phyloP scores from a whole-genome alignment of 2,329 filamentous ascomycete species.

The Hypocreales sp. region DNA sequence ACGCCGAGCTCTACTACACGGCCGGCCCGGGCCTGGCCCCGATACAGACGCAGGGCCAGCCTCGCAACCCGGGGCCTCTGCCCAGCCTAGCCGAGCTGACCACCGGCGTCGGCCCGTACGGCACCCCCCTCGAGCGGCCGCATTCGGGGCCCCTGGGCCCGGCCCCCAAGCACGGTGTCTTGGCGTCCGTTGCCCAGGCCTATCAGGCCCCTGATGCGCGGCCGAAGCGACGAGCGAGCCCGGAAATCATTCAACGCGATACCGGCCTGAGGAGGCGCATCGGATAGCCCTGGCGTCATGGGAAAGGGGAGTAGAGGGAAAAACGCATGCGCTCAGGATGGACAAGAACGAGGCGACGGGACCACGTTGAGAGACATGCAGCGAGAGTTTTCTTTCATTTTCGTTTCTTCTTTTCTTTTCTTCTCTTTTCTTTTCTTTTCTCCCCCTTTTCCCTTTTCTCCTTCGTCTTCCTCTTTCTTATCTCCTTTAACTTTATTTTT shows the following conservation, averaged over 20 bases:
- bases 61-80: slow-evolving; percentile 29
- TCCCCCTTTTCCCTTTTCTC: no score
- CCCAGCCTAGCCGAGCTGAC: slow-evolving; percentile 48
- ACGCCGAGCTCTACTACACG: slow-evolving; percentile 15
- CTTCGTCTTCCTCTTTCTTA: background rate
- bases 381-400: no score
- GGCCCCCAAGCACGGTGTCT: slow-evolving; percentile 20
- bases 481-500: no score
- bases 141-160: slow-evolving; percentile 11
- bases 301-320: background rate
- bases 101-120: slow-evolving; percentile 46
- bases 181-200: slow-evolving; percentile 16
- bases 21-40: slow-evolving; percentile 31
- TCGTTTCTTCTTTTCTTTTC: background rate
- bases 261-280: slow-evolving; percentile 25
- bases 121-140: slow-evolving; percentile 26
- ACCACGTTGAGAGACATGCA: no score
- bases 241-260: slow-evolving; percentile 27
- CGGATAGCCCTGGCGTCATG: slow-evolving; percentile 9
- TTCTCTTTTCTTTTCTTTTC: background rate
- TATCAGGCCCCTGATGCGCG: slow-evolving; percentile 22
- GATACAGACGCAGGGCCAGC: slow-evolving; percentile 29
- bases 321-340: no score
- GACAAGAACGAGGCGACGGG: no score
- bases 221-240: slow-evolving; percentile 37